A percentile compares a stretch with the other conserved stretches of the same genome.
Evolutionary conservation across 1,284 basidiomycete species (phyloP).

Genomic region (Cystobasidium sp.): DNA sequence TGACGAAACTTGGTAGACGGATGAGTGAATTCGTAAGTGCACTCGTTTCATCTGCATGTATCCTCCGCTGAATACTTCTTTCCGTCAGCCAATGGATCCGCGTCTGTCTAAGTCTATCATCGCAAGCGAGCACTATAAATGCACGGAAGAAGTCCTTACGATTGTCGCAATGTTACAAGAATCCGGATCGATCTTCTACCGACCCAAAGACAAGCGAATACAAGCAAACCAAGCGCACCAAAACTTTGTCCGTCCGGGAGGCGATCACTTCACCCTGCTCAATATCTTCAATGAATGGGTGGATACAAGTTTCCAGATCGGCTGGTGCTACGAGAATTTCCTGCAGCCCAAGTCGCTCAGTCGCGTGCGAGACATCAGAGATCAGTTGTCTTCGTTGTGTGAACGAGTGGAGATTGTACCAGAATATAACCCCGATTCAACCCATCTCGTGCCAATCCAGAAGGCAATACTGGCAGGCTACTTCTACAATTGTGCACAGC

Average conservation of each 20-base stretch:
- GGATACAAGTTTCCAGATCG: conserved; percentile 83
- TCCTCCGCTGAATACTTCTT: background rate
- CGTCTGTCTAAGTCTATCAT: conserved; percentile 97
- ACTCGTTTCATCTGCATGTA: background rate
- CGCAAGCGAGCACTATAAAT: conserved; percentile 89
- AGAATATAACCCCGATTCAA: conserved; percentile 75
- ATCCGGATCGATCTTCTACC: conserved; percentile 90
- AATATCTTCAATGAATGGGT: conserved; percentile 89
- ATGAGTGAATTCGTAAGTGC: conserved; percentile 94
- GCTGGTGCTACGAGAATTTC: conserved; percentile 86
- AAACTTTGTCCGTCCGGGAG: conserved; percentile 92
- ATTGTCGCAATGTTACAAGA: conserved; percentile 98
- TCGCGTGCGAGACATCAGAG: conserved; percentile 89
- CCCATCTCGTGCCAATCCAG: conserved; percentile 89
- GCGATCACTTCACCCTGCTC: conserved; percentile 94
- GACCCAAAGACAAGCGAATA: conserved; percentile 87
- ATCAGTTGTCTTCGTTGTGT: conserved; percentile 92
- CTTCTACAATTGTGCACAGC: conserved; percentile 55
- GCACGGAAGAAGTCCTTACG: conserved; percentile 94
- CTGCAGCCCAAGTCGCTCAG: conserved; percentile 94
- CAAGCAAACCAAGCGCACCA: conserved; percentile 96
- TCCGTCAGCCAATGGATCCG: conserved; percentile 66
- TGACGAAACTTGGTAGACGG: conserved; percentile 91
- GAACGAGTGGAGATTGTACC: conserved; percentile 96
- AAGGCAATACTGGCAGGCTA: conserved; percentile 94